Percentiles rank a stretch among this genome's conserved stretches.
These are phyloP conservation scores for Xerocomellus intermedius DNA, from an alignment of 768 basidiomycete species.

Conservation along the genomic window DNA sequence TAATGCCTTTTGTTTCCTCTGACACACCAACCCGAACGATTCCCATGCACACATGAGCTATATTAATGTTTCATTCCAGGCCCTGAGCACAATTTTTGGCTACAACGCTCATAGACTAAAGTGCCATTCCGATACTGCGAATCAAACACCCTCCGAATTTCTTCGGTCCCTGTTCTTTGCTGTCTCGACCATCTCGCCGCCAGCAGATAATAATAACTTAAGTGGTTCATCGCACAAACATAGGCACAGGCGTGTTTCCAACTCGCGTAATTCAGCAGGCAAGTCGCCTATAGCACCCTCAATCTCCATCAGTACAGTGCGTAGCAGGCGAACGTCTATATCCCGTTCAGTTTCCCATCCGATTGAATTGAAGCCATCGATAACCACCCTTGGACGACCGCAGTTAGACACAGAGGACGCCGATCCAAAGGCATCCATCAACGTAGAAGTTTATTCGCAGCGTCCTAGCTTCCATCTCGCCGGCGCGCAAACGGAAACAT, in stretches of 20 bases:
- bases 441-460: background rate
- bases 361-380: conserved; percentile 19
- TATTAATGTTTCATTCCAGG: conserved; percentile 38
- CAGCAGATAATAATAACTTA: conserved; percentile 9
- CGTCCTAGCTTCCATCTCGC: conserved; percentile 10
- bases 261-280: conserved; percentile 18
- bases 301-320: conserved; percentile 21
- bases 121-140: conserved; percentile 33
- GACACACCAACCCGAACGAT: conserved; percentile 4
- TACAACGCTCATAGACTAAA: conserved; percentile 56
- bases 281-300: conserved; percentile 17
- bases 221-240: conserved; percentile 13
- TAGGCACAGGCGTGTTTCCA: conserved; percentile 20
- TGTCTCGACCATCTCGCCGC: conserved; percentile 17
- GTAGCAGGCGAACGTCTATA: conserved; percentile 26
- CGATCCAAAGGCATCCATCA: conserved; percentile 1
- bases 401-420: conserved; percentile 17
- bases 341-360: conserved; percentile 22
- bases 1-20: background rate
- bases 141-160: conserved; percentile 26
- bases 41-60: conserved; percentile 1
- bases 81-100: conserved; percentile 58
- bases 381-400: conserved; percentile 7
- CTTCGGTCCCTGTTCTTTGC: conserved; percentile 40
- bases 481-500: conserved; percentile 15